Evolutionary conservation across 108 stramenopile species (phyloP).

Genomic region (Stephanodiscus minutulus): DNA sequence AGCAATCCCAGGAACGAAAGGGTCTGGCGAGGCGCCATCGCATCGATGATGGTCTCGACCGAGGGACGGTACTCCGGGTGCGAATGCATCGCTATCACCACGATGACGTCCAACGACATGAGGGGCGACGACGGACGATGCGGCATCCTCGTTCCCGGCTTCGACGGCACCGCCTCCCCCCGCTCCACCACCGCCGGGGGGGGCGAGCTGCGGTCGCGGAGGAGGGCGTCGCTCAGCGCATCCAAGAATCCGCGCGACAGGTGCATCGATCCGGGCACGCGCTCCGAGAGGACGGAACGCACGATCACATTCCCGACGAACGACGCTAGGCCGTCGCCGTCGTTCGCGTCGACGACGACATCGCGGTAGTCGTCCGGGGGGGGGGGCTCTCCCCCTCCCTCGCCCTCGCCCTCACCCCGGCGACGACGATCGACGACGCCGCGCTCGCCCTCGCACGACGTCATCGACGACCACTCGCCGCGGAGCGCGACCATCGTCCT

Average conservation of each 20-base stretch:
- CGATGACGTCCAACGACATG: slow-evolving; percentile 36
- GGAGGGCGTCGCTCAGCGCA: slow-evolving; percentile 21
- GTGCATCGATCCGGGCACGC: slow-evolving; percentile 22
- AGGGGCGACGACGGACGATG: slow-evolving; percentile 8
- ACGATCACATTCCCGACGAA: slow-evolving; percentile 47
- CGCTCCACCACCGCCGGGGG: not conserved
- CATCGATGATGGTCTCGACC: slow-evolving; percentile 32
- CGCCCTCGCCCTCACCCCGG: not conserved
- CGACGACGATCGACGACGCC: not conserved
- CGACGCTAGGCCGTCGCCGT: slow-evolving; percentile 6
- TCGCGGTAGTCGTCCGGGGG: not conserved
- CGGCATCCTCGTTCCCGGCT: not conserved
- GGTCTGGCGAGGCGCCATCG: slow-evolving; percentile 16
- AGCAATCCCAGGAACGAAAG: slow-evolving; percentile 22
- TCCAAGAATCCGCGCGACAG: slow-evolving; percentile 30
- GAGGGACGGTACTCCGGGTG: slow-evolving; percentile 18
- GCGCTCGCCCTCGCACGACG: not conserved
- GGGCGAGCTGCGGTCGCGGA: not conserved
- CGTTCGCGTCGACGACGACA: not conserved
- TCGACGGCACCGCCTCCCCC: not conserved
- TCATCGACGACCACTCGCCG: slow-evolving; percentile 30
- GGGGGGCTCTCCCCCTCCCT: not conserved
- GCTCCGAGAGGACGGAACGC: slow-evolving; percentile 24
- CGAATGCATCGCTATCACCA: slow-evolving; percentile 38
- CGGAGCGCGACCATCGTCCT: slow-evolving; percentile 34